Percentiles rank a stretch among this genome's conserved stretches.
Conservation (phyloP, 2,329 filamentous ascomycete species). For the Penicillium occitanis region DNA sequence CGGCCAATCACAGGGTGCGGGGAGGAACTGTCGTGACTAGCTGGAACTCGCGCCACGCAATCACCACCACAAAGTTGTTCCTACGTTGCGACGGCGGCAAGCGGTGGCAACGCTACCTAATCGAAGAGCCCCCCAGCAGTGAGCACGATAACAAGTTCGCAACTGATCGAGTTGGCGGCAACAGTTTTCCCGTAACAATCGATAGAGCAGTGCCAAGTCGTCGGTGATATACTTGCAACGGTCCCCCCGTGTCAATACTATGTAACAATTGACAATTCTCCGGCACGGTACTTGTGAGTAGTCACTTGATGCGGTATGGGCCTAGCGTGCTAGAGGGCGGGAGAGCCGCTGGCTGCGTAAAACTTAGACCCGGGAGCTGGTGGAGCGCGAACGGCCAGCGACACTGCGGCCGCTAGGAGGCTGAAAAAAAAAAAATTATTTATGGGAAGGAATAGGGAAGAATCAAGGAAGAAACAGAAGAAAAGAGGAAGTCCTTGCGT, state of each 20-base stretch:
- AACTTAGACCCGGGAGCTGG: constrained; percentile 6
- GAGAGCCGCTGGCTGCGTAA: constrained; percentile 13
- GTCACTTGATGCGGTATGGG: constrained; percentile 1
- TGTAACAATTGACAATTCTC: background rate
- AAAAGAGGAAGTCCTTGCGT: background rate
- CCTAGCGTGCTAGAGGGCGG: constrained; percentile 8
- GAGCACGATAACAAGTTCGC: background rate
- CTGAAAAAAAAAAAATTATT: constrained; percentile 16
- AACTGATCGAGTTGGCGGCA: background rate
- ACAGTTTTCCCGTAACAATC: background rate
- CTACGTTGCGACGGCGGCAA: background rate
- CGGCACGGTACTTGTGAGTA: background rate
- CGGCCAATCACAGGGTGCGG: constrained; percentile 17
- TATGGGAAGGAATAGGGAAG: constrained; percentile 16
- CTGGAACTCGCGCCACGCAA: constrained; percentile 20
- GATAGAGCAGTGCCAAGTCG: background rate
- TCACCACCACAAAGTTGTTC: background rate
- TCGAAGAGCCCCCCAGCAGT: background rate
- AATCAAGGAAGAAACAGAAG: constrained; percentile 9
- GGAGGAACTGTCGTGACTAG: constrained; percentile 10
- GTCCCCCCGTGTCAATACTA: background rate
- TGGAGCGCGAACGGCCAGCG: constrained; percentile 10
- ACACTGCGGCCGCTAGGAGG: constrained; percentile 14
- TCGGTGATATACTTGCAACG: background rate
- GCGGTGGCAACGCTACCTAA: constrained; percentile 5